Base-by-base conservation (phyloP, 768 basidiomycete species). In the Auriscalpium vulgare region DNA sequence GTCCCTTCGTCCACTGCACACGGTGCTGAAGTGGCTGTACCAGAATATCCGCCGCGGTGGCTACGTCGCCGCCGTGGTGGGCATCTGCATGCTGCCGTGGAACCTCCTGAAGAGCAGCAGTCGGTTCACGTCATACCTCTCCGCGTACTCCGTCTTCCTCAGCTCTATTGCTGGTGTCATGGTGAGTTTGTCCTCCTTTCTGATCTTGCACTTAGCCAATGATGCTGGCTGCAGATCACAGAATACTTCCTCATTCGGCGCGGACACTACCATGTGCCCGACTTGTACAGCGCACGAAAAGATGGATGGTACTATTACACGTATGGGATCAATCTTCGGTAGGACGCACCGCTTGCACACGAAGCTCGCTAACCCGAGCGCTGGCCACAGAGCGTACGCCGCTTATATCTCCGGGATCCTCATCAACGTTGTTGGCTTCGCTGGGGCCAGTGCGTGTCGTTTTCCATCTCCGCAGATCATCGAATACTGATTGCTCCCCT, bases 1-100 rank as follows among this genome's bases (percentile, higher is more conserved):
- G 60, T 47, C 38, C 47, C 29, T 29, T 29, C 29, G 29, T 29
- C 7, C 29, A 29, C 37, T 55, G 16, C n/a, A 43, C 40, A 43
- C 44, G 46, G 46, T 44, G 45, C 45, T 37, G 19, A 53, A 47
- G 52, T 17, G 47, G 8, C 5, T 52, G 52, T 29, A 10, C 21
- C 56, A 86, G 83, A 91, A 87, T 65, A 91, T 93, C 66, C 83
- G 90, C 19, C 80, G 90, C 17, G 90, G 91, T 34, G 89, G 90
- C 14, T 94, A 87, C 70, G 71, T 92, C 48, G 86, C 84, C n/a
- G 88, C 88, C 8, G 75, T 86, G 48, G 83, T 89, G 43, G 89
- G 89, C 5, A 65, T 91, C 36, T 80, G 75, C 68, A 88, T 88
- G 74, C 78, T 83, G 38, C 88, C 86, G 1, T 89, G 88, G 88